phyloP scores from a whole-genome alignment of 169 alveolate genomes.

The Plasmodium ovale region DNA sequence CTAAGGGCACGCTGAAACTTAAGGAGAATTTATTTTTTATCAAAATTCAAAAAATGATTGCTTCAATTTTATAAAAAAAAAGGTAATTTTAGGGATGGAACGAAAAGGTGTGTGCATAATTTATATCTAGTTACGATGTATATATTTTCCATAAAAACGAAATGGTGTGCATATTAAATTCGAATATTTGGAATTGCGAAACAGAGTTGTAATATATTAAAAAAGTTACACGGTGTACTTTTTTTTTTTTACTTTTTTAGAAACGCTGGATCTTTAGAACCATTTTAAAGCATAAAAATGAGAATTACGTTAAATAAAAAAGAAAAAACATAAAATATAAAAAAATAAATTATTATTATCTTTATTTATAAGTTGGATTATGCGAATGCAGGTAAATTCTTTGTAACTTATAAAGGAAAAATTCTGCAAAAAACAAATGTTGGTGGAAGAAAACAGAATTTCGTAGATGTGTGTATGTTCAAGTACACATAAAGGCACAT shows the following conservation, averaged over 20 bases:
- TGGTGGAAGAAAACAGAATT: too few relatives aligned
- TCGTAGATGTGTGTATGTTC: too few relatives aligned
- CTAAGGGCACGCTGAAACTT: too few relatives aligned
- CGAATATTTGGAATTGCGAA: neutral
- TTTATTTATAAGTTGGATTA: neutral
- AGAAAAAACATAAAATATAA: neutral
- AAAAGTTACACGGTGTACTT: neutral
- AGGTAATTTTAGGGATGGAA: neutral
- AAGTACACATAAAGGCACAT: too few relatives aligned
- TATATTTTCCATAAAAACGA: neutral
- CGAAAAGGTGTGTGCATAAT: neutral
- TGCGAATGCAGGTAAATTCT: neutral
- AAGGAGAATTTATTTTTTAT: too few relatives aligned
- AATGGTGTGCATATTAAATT: neutral
- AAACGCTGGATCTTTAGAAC: constrained; percentile 19
- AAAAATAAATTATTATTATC: neutral
- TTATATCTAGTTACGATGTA: neutral
- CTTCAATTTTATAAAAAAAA: too few relatives aligned
- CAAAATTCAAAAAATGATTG: too few relatives aligned
- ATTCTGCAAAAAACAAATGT: too few relatives aligned
- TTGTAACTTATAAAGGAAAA: neutral
- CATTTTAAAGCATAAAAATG: neutral
- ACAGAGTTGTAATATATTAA: neutral
- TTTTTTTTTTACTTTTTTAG: neutral
- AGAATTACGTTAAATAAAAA: constrained; percentile 1